Evolutionary conservation across 257 asterid genomes (phyloP).

Genomic region (Ehretia macrophylla): DNA sequence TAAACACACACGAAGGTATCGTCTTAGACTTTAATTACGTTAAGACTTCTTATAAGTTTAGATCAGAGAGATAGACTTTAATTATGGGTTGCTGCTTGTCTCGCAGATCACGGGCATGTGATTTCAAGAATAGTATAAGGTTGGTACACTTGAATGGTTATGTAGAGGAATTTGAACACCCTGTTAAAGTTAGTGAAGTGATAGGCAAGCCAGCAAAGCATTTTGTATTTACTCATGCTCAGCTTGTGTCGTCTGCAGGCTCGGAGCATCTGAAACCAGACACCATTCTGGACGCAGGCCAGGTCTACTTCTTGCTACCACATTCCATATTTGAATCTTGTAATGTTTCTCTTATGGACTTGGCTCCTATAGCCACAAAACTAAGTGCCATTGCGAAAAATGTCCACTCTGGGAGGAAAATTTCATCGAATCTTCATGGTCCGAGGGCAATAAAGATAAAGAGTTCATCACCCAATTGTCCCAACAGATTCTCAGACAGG

Average conservation of each 20-base stretch:
- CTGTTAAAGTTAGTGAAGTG: constrained; percentile 38
- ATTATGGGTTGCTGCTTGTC: constrained; percentile 43
- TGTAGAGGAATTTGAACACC: constrained; percentile 34
- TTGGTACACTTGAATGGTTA: constrained; percentile 36
- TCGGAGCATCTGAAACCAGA: constrained; percentile 31
- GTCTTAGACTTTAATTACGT: too few species aligned
- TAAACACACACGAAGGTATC: too few species aligned
- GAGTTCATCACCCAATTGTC: too few species aligned
- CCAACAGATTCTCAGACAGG: too few species aligned
- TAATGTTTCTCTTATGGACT: constrained; percentile 42
- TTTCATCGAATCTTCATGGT: neutral
- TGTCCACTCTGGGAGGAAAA: too few species aligned
- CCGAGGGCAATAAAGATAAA: too few species aligned
- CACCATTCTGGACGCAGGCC: constrained; percentile 30
- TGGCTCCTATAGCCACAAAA: constrained; percentile 40
- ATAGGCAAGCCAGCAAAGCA: constrained; percentile 26
- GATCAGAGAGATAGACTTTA: too few species aligned
- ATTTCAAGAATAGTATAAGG: too few species aligned
- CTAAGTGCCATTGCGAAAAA: constrained; percentile 31
- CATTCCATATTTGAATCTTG: constrained; percentile 33
- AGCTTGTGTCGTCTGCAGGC: too few species aligned
- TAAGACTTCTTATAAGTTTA: too few species aligned
- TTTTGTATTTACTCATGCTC: constrained; percentile 37
- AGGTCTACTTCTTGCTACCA: constrained; percentile 47
- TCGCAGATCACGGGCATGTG: constrained; percentile 9